phyloP scores from a whole-genome alignment of 306 rosid species.

The Medicago ruthenica region DNA sequence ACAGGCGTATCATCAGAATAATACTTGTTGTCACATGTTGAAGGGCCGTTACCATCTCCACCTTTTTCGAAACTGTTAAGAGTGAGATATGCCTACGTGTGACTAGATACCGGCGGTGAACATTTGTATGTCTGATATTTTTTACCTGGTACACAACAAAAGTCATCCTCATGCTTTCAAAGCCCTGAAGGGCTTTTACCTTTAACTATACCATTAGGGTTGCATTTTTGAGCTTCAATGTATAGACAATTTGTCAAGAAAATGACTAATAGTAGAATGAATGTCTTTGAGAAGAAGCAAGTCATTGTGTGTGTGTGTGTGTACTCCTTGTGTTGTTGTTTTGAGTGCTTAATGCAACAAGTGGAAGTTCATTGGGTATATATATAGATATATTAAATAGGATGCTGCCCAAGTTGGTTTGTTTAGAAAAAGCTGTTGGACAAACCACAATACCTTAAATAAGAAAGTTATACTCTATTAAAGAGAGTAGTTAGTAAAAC shows the following conservation, averaged over 20 bases:
- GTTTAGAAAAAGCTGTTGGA: background rate
- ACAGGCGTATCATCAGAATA: background rate
- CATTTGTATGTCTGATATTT: background rate
- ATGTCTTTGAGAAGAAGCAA: background rate
- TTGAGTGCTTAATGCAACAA: background rate
- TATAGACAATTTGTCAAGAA: background rate
- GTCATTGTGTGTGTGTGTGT: background rate
- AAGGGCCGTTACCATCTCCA: constrained; percentile 8
- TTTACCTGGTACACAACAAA: background rate
- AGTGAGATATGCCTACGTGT: background rate
- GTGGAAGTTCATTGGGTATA: too few species aligned
- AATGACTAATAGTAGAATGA: background rate
- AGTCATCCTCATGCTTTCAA: background rate
- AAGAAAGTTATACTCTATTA: too few species aligned
- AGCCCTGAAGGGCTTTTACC: background rate
- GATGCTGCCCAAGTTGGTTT: background rate
- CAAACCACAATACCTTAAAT: too few species aligned
- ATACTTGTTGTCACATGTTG: background rate
- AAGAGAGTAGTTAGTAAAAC: too few species aligned
- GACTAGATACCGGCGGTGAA: background rate
- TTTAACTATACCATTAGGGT: background rate
- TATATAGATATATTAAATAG: background rate
- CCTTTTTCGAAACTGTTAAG: constrained; percentile 8
- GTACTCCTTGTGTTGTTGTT: background rate
- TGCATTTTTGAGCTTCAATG: background rate